These are phyloP conservation scores for Gossypium aridum DNA, from an alignment of 441 rosid genomes.

Conservation along the genomic window DNA sequence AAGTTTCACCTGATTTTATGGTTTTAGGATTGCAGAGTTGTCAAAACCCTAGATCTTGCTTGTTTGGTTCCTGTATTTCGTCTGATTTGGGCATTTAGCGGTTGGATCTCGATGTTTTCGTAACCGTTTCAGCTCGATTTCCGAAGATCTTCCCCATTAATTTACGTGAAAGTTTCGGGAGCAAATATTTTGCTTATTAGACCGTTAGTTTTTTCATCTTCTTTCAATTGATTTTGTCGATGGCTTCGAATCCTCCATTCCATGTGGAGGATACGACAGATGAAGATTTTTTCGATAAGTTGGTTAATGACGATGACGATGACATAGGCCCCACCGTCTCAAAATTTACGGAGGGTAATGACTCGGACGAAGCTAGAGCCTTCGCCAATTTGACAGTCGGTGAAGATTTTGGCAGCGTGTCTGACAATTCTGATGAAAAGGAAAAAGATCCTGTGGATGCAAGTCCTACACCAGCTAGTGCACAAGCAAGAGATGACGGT, in stretches of 20 bases:
- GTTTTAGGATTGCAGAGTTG: conserved; percentile 18
- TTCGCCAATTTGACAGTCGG: conserved; percentile 43
- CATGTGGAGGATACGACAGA: conserved; percentile 96
- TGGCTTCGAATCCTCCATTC: conserved; percentile 80
- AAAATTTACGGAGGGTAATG: conserved; percentile 31
- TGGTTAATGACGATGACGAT: conserved; percentile 42
- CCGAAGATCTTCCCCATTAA: conserved; percentile 8
- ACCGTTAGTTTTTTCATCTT: conserved; percentile 16
- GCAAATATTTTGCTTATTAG: not conserved
- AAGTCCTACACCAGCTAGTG: conserved; percentile 10
- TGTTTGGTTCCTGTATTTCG: not conserved
- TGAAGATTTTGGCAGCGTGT: conserved; percentile 19
- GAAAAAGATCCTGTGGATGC: conserved; percentile 16
- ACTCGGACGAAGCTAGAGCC: conserved; percentile 50
- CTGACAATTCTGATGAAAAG: conserved; percentile 1
- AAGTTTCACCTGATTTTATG: not conserved
- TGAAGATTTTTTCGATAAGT: conserved; percentile 92
- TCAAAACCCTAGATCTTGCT: conserved; percentile 42
- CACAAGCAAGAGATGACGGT: conserved; percentile 12
- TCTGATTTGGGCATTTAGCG: conserved; percentile 26
- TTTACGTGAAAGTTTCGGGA: conserved; percentile 6
- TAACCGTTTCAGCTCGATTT: conserved; percentile 25
- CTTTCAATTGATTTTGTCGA: conserved; percentile 18
- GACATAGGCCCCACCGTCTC: conserved; percentile 29
- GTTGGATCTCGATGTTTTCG: conserved; percentile 42